A percentile compares a stretch with the other conserved stretches of the same genome.
Evolutionary conservation across 106 monocot species (phyloP).

Genomic region (Dendrobium officinale): DNA sequence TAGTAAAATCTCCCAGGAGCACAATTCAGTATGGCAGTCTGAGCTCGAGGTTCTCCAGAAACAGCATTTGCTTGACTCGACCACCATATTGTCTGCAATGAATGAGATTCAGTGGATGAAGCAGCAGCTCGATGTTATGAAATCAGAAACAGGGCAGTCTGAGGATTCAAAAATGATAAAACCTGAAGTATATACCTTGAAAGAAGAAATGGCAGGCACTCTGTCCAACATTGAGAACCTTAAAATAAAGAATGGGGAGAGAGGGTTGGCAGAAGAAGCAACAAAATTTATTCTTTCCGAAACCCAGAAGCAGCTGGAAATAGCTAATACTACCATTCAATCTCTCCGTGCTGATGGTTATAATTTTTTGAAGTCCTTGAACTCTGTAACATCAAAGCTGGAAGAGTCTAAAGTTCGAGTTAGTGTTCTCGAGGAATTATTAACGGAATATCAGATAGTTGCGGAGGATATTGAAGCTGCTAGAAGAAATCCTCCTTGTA

Average conservation of each 20-base stretch:
- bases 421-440: conserved; percentile 27
- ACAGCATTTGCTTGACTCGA: conserved; percentile 51
- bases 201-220: conserved; percentile 35
- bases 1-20: conserved; percentile 48
- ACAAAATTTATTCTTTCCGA: conserved; percentile 34
- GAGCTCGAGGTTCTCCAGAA: conserved; percentile 74
- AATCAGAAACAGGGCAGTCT: conserved; percentile 23
- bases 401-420: conserved; percentile 52
- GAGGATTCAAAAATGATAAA: conserved; percentile 22
- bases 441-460: conserved; percentile 29
- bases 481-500: conserved; percentile 3
- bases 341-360: conserved; percentile 35
- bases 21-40: conserved; percentile 59
- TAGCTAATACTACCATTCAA: conserved; percentile 43
- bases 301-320: conserved; percentile 50
- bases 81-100: conserved; percentile 49
- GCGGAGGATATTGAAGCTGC: conserved; percentile 35
- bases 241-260: conserved; percentile 32
- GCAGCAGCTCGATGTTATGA: conserved; percentile 42
- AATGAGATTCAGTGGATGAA: conserved; percentile 70
- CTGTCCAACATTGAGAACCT: conserved; percentile 35
- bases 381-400: conserved; percentile 31
- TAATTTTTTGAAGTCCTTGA: conserved; percentile 30
- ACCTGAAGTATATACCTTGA: conserved; percentile 24
- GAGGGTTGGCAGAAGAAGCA: conserved; percentile 34